Percentiles rank a stretch among this genome's conserved stretches.
These are phyloP conservation scores for Boletus rubropictus DNA, from an alignment of 768 basidiomycete genomes.

Conservation along the genomic window DNA sequence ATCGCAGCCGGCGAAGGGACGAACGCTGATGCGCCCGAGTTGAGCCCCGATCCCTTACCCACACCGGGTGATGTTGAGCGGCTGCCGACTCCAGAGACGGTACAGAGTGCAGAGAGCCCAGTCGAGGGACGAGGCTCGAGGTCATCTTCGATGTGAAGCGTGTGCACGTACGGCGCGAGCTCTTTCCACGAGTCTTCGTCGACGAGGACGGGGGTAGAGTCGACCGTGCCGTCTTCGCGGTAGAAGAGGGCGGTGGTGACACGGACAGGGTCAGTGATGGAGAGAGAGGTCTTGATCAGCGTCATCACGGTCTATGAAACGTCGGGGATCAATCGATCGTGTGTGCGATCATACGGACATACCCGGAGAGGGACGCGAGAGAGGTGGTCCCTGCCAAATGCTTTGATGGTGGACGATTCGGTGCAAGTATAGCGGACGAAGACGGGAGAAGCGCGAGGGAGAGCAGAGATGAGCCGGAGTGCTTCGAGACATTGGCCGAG, in stretches of 20 bases:
- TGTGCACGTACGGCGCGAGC: constrained; percentile 28
- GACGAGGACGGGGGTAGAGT: constrained; percentile 18
- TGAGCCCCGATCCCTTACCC: constrained; percentile 9
- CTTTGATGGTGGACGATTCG: constrained; percentile 19
- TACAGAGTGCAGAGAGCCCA: constrained; percentile 8
- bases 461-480: constrained; percentile 27
- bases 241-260: constrained; percentile 25
- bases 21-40: constrained; percentile 24
- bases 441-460: constrained; percentile 27
- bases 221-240: constrained; percentile 28
- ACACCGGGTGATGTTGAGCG: neutral
- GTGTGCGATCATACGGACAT: neutral
- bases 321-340: neutral
- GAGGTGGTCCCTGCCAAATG: constrained; percentile 29
- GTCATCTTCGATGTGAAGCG: constrained; percentile 28
- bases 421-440: constrained; percentile 20
- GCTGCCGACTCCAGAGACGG: neutral
- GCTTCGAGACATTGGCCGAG: constrained; percentile 32
- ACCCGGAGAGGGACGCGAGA: constrained; percentile 31
- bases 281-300: constrained; percentile 22
- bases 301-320: constrained; percentile 20
- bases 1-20: constrained; percentile 16
- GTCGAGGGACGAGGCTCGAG: constrained; percentile 15
- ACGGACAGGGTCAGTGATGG: constrained; percentile 17
- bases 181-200: constrained; percentile 32